Base-by-base conservation (phyloP, 2,329 filamentous ascomycete species). In the Diplodia sapinea region DNA sequence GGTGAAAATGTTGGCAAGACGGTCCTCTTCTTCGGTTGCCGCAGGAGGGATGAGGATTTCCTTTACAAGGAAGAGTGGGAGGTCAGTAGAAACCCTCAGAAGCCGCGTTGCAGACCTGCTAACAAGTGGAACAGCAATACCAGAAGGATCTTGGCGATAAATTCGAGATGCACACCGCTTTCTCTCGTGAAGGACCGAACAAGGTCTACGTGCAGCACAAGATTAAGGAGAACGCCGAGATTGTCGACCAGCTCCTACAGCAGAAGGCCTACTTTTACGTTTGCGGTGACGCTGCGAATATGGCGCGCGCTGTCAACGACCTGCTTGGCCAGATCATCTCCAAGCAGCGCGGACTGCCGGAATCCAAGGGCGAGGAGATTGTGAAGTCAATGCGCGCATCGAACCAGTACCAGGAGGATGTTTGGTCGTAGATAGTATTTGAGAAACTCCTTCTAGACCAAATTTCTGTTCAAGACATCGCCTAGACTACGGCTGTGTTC, bases 161-260 rank as follows among this genome's bases (percentile, higher is more conserved):
- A 55, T 95, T 99, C 74, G 90, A 94, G 78, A 84, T 99, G 72
- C 87, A 97, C 78, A 96, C 91, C 15, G 95, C 95, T 51, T 99
- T 99, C 81, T 99, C 95, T n/a, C 89, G 95, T 72, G 92, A 97
- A 69, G 85, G 87, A 0, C 79, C 89, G 52, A 86, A 95, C 79
- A 99, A 99, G 82, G 92, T 99, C 47, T 99, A 99, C 77, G 95
- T 99, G 26, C 95, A 99, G 82, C 93, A 99, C 81, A 87, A 91
- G 70, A 86, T 99, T 69, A 90, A 91, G 81, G 92, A 98, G 79
- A 86, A 89, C 62, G 89, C 91, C 68, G 87, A 91, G 74, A 88
- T 97, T 74, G 86, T 99, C 81, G 94, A 96, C 81, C 89, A 94
- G 71, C 87, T 99, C 0, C 85, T 99, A 11, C 85, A 91, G 79